These are phyloP conservation scores for Chalciporus sp. DNA, from an alignment of 1,284 basidiomycete genomes.

Conservation along the genomic window DNA sequence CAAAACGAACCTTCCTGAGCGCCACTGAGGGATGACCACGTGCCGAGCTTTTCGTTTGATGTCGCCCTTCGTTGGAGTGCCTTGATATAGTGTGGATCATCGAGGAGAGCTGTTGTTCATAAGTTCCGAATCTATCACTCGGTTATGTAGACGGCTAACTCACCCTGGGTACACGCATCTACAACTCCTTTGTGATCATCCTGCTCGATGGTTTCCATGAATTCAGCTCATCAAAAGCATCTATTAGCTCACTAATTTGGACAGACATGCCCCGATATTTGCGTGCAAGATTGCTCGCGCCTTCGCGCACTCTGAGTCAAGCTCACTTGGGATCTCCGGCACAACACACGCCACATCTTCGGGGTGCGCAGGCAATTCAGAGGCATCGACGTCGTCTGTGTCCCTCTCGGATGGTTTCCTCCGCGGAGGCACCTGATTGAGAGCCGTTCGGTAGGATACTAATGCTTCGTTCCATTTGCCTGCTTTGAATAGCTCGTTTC, in stretches of 20 bases:
- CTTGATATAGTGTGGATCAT: slow-evolving; percentile 86
- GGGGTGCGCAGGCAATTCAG: slow-evolving; percentile 17
- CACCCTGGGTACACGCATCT: slow-evolving; percentile 76
- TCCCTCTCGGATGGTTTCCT: slow-evolving; percentile 21
- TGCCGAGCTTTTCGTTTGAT: slow-evolving; percentile 79
- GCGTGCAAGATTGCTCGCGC: slow-evolving; percentile 70
- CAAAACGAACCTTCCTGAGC: slow-evolving; percentile 76
- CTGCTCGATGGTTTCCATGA: slow-evolving; percentile 40
- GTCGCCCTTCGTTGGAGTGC: slow-evolving; percentile 85
- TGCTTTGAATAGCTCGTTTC: slow-evolving; percentile 54
- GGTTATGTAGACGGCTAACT: slow-evolving; percentile 5
- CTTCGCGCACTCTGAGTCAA: slow-evolving; percentile 53
- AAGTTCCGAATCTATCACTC: slow-evolving; percentile 5
- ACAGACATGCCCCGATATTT: slow-evolving; percentile 80
- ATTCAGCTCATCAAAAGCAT: background rate
- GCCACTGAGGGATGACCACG: slow-evolving; percentile 81
- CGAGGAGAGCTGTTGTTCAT: slow-evolving; percentile 66
- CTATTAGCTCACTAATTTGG: slow-evolving; percentile 64
- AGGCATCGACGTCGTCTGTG: slow-evolving; percentile 12
- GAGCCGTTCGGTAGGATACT: slow-evolving; percentile 58
- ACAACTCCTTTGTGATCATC: slow-evolving; percentile 76
- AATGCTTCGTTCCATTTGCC: slow-evolving; percentile 68
- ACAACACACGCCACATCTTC: slow-evolving; percentile 3
- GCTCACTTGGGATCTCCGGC: slow-evolving; percentile 7
- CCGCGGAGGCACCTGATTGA: slow-evolving; percentile 58